Evolutionary conservation across 2,329 filamentous ascomycete species (phyloP).

Genomic region (Fusarium sp.): DNA sequence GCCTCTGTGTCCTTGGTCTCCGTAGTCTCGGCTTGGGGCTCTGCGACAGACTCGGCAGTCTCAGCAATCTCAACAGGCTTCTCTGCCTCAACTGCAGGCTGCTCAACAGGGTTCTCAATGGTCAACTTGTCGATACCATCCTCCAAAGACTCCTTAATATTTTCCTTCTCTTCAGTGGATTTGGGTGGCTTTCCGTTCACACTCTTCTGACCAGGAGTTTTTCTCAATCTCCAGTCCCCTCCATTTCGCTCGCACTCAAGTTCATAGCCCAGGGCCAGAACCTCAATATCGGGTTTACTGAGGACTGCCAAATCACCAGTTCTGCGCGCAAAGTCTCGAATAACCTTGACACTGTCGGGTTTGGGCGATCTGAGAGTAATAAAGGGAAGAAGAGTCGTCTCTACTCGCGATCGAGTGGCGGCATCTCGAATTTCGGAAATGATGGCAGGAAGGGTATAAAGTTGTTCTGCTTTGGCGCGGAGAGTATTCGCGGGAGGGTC

Average conservation of each 20-base stretch:
- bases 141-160: conserved; percentile 13
- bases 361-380: conserved; percentile 80
- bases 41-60: neutral
- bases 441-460: conserved; percentile 88
- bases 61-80: neutral
- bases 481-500: conserved; percentile 87
- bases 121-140: conserved; percentile 28
- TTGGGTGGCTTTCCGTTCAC: conserved; percentile 74
- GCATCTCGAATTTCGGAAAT: conserved; percentile 89
- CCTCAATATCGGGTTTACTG: conserved; percentile 88
- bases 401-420: conserved; percentile 81
- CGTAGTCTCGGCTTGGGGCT: neutral
- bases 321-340: conserved; percentile 86
- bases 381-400: conserved; percentile 89
- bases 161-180: conserved; percentile 26
- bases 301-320: conserved; percentile 92
- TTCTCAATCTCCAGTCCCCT: conserved; percentile 88
- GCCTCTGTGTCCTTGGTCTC: neutral
- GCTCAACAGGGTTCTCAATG: conserved; percentile 30
- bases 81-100: neutral
- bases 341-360: conserved; percentile 80
- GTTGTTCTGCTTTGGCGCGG: conserved; percentile 77
- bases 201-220: conserved; percentile 80
- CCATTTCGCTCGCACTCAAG: conserved; percentile 91
- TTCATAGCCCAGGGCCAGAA: conserved; percentile 92